A percentile compares a stretch with the other conserved stretches of the same genome.
Conservation (phyloP, 495 filamentous ascomycete genomes). For the Penicillium antarcticum region DNA sequence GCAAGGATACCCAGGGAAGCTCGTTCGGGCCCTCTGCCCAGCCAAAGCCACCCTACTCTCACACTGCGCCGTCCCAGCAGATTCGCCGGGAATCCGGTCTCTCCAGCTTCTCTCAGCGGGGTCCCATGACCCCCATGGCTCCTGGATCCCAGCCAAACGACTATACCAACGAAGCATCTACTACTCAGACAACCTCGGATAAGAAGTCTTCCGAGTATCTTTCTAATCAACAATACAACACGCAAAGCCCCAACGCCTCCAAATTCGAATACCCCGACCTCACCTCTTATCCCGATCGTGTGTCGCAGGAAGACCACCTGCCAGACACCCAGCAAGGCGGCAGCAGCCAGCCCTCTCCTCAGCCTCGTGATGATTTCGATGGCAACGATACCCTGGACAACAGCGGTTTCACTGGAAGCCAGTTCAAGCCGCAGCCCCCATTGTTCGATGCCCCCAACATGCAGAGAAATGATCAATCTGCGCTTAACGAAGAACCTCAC, state of each 20-base stretch:
- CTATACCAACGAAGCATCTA: slow-evolving; percentile 81
- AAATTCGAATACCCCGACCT: slow-evolving; percentile 33
- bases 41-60: slow-evolving; percentile 44
- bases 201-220: slow-evolving; percentile 61
- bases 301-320: slow-evolving; percentile 43
- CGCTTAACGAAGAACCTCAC: slow-evolving; percentile 43
- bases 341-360: slow-evolving; percentile 39
- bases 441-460: slow-evolving; percentile 40
- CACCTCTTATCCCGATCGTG: slow-evolving; percentile 17
- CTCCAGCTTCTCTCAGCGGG: slow-evolving; percentile 62
- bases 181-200: slow-evolving; percentile 72
- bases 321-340: slow-evolving; percentile 44
- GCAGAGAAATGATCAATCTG: slow-evolving; percentile 19
- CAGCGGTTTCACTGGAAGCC: slow-evolving; percentile 32
- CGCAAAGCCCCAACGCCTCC: slow-evolving; percentile 48
- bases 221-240: slow-evolving; percentile 50
- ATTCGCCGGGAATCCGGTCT: slow-evolving; percentile 47
- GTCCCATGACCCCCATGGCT: slow-evolving; percentile 69
- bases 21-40: slow-evolving; percentile 54
- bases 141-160: slow-evolving; percentile 72
- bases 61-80: slow-evolving; percentile 52
- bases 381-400: slow-evolving; percentile 28
- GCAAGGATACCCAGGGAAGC: slow-evolving; percentile 42
- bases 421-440: slow-evolving; percentile 43
- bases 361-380: slow-evolving; percentile 16